A percentile compares a stretch with the other conserved stretches of the same genome.
These are phyloP conservation scores for Fusarium lateritium DNA, from an alignment of 2,329 filamentous ascomycete species.

Conservation along the genomic window DNA sequence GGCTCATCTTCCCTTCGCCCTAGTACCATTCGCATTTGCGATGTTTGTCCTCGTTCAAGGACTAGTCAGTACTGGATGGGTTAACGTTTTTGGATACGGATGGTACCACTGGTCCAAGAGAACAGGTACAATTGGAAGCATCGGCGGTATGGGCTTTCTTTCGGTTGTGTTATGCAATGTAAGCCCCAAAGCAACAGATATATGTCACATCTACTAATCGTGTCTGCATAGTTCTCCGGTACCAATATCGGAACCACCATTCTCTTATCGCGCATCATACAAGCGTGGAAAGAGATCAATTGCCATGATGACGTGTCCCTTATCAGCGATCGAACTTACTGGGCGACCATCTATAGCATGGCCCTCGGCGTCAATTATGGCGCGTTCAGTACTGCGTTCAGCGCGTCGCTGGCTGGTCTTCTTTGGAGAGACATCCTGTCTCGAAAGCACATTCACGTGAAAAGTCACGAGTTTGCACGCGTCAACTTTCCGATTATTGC, in stretches of 20 bases:
- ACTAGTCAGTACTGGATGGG: constrained; percentile 81
- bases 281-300: constrained; percentile 77
- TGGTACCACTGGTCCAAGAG: constrained; percentile 81
- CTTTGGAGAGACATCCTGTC: constrained; percentile 80
- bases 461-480: constrained; percentile 74
- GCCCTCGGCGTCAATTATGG: constrained; percentile 82
- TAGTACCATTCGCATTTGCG: constrained; percentile 79
- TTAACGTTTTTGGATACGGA: constrained; percentile 79
- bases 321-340: constrained; percentile 77
- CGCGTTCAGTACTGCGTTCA: constrained; percentile 80
- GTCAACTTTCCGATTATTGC: constrained; percentile 80
- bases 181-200: constrained; percentile 53
- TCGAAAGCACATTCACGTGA: constrained; percentile 77
- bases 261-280: constrained; percentile 78
- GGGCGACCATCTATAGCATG: constrained; percentile 82
- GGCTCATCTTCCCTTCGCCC: constrained; percentile 75
- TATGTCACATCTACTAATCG: not conserved
- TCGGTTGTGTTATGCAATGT: constrained; percentile 81
- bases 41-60: constrained; percentile 84
- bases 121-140: constrained; percentile 77
- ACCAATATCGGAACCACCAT: constrained; percentile 85
- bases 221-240: constrained; percentile 73
- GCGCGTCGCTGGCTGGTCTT: constrained; percentile 78
- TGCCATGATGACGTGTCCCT: constrained; percentile 57
- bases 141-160: constrained; percentile 81